Percentiles rank a stretch among this genome's conserved stretches.
These are phyloP conservation scores for Aspergillus affinis DNA, from an alignment of 495 filamentous ascomycete genomes.

Conservation along the genomic window DNA sequence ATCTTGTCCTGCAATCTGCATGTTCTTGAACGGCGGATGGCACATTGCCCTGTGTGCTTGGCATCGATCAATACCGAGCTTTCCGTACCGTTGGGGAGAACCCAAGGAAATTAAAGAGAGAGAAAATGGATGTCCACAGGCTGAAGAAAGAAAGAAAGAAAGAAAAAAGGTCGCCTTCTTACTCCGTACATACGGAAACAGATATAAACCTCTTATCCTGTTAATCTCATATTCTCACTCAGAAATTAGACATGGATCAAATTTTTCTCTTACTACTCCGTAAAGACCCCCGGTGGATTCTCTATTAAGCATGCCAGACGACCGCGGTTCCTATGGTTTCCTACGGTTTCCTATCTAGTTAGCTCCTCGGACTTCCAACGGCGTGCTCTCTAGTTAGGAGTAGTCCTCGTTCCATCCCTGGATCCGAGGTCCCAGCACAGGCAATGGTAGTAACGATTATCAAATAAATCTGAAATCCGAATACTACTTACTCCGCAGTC, in stretches of 20 bases:
- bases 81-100: conserved; percentile 2
- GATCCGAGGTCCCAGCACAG: conserved; percentile 5
- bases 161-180: neutral
- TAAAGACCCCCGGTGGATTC: neutral
- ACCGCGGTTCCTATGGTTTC: conserved; percentile 1
- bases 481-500: neutral
- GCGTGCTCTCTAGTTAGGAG: no score
- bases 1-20: no score
- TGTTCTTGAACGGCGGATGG: neutral
- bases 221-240: neutral
- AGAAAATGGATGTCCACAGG: neutral
- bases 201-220: neutral
- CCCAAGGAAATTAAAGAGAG: neutral
- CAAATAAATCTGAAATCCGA: neutral
- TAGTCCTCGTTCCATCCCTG: conserved; percentile 7
- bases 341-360: conserved; percentile 6
- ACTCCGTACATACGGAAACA: neutral
- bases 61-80: neutral
- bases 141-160: neutral
- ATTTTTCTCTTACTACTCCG: conserved; percentile 2
- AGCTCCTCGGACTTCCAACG: conserved; percentile 9
- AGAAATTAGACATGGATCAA: neutral
- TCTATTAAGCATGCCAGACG: conserved; percentile 6
- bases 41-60: neutral
- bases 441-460: conserved; percentile 8